Percentiles rank a stretch among this genome's conserved stretches.
Evolutionary conservation across 768 basidiomycete species (phyloP).

Genomic region (Kwoniella pini): DNA sequence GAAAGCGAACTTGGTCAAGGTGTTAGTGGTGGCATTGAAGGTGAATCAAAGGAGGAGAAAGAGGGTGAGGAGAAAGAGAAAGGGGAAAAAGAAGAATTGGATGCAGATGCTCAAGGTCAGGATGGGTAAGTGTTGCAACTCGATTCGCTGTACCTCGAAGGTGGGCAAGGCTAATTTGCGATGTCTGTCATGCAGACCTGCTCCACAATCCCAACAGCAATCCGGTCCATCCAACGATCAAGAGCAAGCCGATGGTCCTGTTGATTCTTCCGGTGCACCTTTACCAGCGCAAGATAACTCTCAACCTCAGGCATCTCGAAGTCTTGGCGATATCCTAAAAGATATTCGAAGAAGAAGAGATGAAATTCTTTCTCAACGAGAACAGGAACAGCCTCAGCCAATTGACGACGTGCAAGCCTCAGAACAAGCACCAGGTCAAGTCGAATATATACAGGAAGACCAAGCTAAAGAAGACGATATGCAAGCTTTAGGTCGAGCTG

Average conservation of each 20-base stretch:
- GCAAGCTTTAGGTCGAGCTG: slow-evolving; percentile 87
- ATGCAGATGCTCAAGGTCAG: slow-evolving; percentile 35
- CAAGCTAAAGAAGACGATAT: slow-evolving; percentile 63
- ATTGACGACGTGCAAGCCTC: slow-evolving; percentile 33
- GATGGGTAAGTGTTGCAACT: slow-evolving; percentile 48
- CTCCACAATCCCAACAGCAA: slow-evolving; percentile 29
- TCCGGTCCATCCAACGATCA: slow-evolving; percentile 48
- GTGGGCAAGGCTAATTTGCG: too few species aligned
- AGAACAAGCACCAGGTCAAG: slow-evolving; percentile 50
- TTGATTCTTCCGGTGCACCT: slow-evolving; percentile 41
- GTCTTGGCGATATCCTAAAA: slow-evolving; percentile 77
- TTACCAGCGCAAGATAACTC: slow-evolving; percentile 31
- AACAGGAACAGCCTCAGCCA: slow-evolving; percentile 50
- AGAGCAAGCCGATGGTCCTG: slow-evolving; percentile 53
- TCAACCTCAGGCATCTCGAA: slow-evolving; percentile 60
- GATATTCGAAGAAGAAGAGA: slow-evolving; percentile 81
- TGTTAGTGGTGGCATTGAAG: slow-evolving; percentile 27
- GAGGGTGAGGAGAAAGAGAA: slow-evolving; percentile 53
- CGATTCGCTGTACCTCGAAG: too few species aligned
- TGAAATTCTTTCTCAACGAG: slow-evolving; percentile 62
- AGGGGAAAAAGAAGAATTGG: slow-evolving; percentile 35
- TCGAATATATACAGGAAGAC: slow-evolving; percentile 79
- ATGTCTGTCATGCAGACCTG: slow-evolving; percentile 4
- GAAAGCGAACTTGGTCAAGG: slow-evolving; percentile 38
- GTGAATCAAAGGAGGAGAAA: slow-evolving; percentile 54